These are phyloP conservation scores for Ulota crispa DNA, from an alignment of 225 moss, liverwort and hornwort genomes.

Conservation along the genomic window DNA sequence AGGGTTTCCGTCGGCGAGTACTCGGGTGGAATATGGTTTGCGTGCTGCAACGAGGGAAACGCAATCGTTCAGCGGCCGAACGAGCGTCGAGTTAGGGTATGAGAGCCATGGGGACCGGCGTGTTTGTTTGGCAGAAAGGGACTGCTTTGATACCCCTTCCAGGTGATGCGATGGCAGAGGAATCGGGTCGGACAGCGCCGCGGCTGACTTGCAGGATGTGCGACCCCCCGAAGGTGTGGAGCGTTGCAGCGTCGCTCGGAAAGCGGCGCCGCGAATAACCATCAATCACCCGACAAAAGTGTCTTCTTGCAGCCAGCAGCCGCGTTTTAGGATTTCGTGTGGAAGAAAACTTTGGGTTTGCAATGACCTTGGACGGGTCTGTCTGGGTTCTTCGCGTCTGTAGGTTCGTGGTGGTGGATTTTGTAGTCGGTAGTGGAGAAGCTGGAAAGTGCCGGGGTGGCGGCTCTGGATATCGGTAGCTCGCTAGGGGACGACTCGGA, in stretches of 20 bases:
- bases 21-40: too few species aligned
- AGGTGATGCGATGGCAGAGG: not conserved
- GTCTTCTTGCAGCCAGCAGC: not conserved
- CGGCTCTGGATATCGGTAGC: not conserved
- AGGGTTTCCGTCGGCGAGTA: too few species aligned
- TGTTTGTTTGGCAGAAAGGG: not conserved
- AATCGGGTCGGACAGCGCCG: not conserved
- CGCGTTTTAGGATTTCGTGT: not conserved
- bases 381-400: not conserved
- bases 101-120: not conserved
- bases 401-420: not conserved
- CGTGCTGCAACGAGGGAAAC: too few species aligned
- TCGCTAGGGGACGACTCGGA: not conserved
- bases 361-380: not conserved
- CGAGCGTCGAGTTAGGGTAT: slow-evolving; percentile 27
- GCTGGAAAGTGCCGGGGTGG: not conserved
- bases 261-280: not conserved
- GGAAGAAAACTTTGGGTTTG: slow-evolving; percentile 14
- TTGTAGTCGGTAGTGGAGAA: not conserved
- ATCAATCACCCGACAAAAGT: not conserved
- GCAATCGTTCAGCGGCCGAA: too few species aligned
- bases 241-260: not conserved
- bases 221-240: not conserved
- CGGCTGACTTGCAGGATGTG: not conserved
- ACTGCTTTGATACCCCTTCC: not conserved